phyloP scores from a whole-genome alignment of 2,329 filamentous ascomycete genomes.

The Xylaria sp. region DNA sequence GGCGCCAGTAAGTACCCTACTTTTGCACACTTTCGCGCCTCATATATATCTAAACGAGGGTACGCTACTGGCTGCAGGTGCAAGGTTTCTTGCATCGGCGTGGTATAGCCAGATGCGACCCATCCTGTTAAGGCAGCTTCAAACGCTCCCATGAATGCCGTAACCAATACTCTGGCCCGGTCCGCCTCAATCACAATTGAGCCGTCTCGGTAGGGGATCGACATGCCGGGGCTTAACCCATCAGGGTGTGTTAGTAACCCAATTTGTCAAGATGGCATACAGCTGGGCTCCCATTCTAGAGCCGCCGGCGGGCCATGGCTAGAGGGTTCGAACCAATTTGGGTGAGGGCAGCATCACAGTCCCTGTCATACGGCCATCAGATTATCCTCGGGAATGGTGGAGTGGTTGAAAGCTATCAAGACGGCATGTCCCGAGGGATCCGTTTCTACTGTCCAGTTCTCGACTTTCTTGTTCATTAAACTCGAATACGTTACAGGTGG shows the following conservation, averaged over 20 bases:
- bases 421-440: slow-evolving; percentile 4
- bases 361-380: neutral
- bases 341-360: slow-evolving; percentile 8
- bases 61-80: slow-evolving; percentile 14
- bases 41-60: slow-evolving; percentile 10
- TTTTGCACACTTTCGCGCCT: slow-evolving; percentile 6
- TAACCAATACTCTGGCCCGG: neutral
- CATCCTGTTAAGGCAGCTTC: slow-evolving; percentile 6
- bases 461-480: neutral
- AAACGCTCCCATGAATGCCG: slow-evolving; percentile 3
- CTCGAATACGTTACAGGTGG: neutral
- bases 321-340: slow-evolving; percentile 7
- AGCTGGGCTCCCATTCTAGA: slow-evolving; percentile 7
- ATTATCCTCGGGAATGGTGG: slow-evolving; percentile 3
- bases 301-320: neutral
- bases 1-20: slow-evolving; percentile 16
- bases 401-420: slow-evolving; percentile 1
- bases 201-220: slow-evolving; percentile 17
- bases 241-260: slow-evolving; percentile 12
- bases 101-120: slow-evolving; percentile 11
- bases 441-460: neutral
- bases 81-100: slow-evolving; percentile 21
- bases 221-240: slow-evolving; percentile 19
- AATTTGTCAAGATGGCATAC: slow-evolving; percentile 20
- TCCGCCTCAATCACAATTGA: slow-evolving; percentile 16